Base-by-base conservation (phyloP, 208 protist genomes). In the Angomonas desouzai region DNA sequence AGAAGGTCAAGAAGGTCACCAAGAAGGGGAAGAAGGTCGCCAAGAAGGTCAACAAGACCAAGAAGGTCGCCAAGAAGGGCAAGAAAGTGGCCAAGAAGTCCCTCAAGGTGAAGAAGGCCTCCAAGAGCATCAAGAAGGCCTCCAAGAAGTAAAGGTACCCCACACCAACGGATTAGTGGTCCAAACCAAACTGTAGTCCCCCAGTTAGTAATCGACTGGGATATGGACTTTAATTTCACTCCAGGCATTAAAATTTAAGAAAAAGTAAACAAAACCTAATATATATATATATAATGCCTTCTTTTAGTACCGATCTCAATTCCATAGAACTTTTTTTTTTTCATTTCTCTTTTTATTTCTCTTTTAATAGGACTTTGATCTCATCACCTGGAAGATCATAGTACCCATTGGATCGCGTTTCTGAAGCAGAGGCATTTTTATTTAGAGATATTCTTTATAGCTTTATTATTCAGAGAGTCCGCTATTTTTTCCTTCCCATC, bases 81-180 rank as follows among this genome's bases (percentile, higher is more conserved):
- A 61, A 61, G n/a, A 47, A 38, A 48, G 22, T 10, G 3, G 40
- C 38, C 18, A 30, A 55, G 2, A 29, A 3, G n/a, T n/a, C n/a
- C n/a, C n/a, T n/a, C 38, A 62, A 62, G 57, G 49, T 40, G 60
- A 62, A 49, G 53, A 67, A 36, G 57, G 20, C 13, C 11, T 11
- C 49, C 32, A 47, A 36, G 58, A 72, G 11, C 11, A 22, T 40
- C 7, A 60, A 53, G 29, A 66, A 67, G 29, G 20, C 57, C 29
- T 32, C 22, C 22, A 70, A 56, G 25, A 43, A 36, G 45, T 47
- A 64, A 22, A 13, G 9, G 13, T 13, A 6, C 36, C 13, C 13
- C 36, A 6, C 36, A 13, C 6, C 6, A 13, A 13, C 13, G 6
- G 36, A 40, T 13, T 40, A 40, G 9, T 13, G 6, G 36, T 6